Evolutionary conservation across 1,284 basidiomycete genomes (phyloP).

Genomic region (Cutaneotrichosporon mucoides): DNA sequence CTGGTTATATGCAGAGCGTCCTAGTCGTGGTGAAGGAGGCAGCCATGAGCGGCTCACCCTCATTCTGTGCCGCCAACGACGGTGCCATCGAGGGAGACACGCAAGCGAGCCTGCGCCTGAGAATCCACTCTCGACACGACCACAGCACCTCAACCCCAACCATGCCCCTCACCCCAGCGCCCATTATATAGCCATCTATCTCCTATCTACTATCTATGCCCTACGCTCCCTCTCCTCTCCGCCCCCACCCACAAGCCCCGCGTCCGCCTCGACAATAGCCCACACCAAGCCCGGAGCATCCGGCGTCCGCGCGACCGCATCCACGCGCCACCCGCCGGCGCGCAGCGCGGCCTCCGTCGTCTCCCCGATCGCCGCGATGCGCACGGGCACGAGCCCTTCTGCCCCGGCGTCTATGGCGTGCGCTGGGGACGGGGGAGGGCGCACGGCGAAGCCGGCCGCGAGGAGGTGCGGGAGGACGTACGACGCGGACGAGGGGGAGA

Average conservation of each 20-base stretch:
- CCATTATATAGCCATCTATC: too few species aligned
- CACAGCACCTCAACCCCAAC: too few species aligned
- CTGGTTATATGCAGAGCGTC: too few species aligned
- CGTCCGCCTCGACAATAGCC: conserved; percentile 17
- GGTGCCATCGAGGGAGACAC: too few species aligned
- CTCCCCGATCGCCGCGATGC: conserved; percentile 39
- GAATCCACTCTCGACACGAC: too few species aligned
- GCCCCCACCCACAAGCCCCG: not conserved
- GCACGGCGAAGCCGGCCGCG: not conserved
- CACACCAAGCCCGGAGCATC: conserved; percentile 30
- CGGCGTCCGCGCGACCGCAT: conserved; percentile 40
- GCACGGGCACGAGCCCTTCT: conserved; percentile 5
- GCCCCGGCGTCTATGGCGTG: not conserved
- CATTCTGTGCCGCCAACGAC: too few species aligned
- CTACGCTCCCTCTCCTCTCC: not conserved
- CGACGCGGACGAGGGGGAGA: conserved; percentile 40
- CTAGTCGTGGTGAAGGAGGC: too few species aligned
- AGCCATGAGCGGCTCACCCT: too few species aligned
- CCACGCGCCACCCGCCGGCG: conserved; percentile 19
- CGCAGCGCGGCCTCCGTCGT: conserved; percentile 34
- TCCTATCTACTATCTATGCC: too few species aligned
- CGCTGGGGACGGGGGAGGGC: not conserved
- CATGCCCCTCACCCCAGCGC: too few species aligned
- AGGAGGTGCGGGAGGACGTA: conserved; percentile 27
- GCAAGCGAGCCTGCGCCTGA: too few species aligned